A percentile compares a stretch with the other conserved stretches of the same genome.
Conservation (phyloP, 2,329 filamentous ascomycete genomes). For the Pseudogymnoascus sp. region DNA sequence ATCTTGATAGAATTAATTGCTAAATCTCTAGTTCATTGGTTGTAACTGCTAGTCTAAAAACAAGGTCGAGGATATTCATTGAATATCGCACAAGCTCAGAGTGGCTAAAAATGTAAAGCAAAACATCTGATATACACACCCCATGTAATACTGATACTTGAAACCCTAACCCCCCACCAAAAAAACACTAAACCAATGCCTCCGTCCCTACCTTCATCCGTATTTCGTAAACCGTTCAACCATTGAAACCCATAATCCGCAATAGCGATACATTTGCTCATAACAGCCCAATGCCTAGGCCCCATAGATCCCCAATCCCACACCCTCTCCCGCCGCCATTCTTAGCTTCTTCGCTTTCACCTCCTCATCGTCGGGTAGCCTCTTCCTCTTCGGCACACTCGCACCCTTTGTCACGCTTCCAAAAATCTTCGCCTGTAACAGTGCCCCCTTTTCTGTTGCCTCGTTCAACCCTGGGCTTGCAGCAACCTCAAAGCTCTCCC, state of each 20-base stretch:
- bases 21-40: background rate
- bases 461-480: slow-evolving; percentile 22
- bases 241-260: slow-evolving; percentile 2
- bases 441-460: slow-evolving; percentile 28
- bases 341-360: slow-evolving; percentile 23
- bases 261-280: slow-evolving; percentile 3
- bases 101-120: background rate
- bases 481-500: slow-evolving; percentile 31
- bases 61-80: background rate
- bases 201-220: background rate
- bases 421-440: slow-evolving; percentile 55
- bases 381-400: slow-evolving; percentile 19
- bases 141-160: background rate
- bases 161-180: background rate
- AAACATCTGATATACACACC: background rate
- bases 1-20: background rate
- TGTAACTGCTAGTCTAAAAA: background rate
- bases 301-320: slow-evolving; percentile 6
- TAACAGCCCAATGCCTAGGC: background rate
- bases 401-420: slow-evolving; percentile 50
- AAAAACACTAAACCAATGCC: background rate
- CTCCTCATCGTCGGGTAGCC: slow-evolving; percentile 12
- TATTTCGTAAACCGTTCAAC: background rate
- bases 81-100: background rate
- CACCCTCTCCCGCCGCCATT: slow-evolving; percentile 20